A percentile compares a stretch with the other conserved stretches of the same genome.
Conservation (phyloP, 345 rosid genomes). For the Ailanthus altissimus region DNA sequence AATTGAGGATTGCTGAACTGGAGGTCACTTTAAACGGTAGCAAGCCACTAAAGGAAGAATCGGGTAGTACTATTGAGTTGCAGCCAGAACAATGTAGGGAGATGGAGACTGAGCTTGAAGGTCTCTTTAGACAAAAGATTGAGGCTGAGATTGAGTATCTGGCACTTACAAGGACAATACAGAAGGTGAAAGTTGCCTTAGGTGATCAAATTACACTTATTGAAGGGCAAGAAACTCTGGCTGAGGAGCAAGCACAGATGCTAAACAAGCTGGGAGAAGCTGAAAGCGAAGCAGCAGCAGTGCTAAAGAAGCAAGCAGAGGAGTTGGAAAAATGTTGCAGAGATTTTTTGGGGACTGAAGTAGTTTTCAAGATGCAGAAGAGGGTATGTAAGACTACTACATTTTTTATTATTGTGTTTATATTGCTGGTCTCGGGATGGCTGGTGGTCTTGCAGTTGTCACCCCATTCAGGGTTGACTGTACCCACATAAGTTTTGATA, state of each 20-base stretch:
- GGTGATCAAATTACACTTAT: slow-evolving; percentile 32
- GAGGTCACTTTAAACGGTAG: slow-evolving; percentile 38
- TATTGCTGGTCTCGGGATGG: slow-evolving; percentile 53
- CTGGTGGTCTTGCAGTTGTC: slow-evolving; percentile 40
- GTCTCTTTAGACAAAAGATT: slow-evolving; percentile 65
- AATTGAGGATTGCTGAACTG: slow-evolving; percentile 52
- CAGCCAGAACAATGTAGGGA: slow-evolving; percentile 40
- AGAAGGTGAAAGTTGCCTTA: slow-evolving; percentile 39
- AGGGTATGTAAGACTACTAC: slow-evolving; percentile 44
- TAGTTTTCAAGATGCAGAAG: slow-evolving; percentile 51
- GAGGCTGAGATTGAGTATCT: slow-evolving; percentile 79
- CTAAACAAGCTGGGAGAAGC: slow-evolving; percentile 45
- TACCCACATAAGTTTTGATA: slow-evolving; percentile 54
- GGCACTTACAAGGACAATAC: slow-evolving; percentile 43
- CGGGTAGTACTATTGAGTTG: slow-evolving; percentile 32
- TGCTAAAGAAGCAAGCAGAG: slow-evolving; percentile 50
- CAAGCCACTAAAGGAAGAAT: slow-evolving; percentile 39
- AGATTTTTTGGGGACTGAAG: slow-evolving; percentile 47
- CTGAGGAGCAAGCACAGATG: slow-evolving; percentile 43
- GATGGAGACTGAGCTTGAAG: slow-evolving; percentile 55
- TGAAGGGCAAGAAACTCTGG: slow-evolving; percentile 47
- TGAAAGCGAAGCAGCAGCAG: slow-evolving; percentile 54
- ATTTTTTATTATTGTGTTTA: slow-evolving; percentile 57
- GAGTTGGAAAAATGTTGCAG: slow-evolving; percentile 48
- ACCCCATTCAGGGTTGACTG: slow-evolving; percentile 36